Base-by-base conservation (phyloP, 345 rosid genomes). In the Pelargonium nanum region DNA sequence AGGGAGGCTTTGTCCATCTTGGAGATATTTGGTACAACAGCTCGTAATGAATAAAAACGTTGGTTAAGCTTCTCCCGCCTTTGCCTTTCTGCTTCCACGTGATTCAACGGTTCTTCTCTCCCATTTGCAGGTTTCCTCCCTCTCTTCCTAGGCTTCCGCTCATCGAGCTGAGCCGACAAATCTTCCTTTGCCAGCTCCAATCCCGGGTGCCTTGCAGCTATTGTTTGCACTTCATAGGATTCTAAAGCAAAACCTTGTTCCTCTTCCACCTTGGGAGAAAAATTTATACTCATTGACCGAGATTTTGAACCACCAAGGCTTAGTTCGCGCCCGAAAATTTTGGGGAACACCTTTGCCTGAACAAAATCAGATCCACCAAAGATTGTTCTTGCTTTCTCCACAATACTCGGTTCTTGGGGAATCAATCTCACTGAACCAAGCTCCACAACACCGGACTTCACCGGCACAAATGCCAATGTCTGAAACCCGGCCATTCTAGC, bases 121-220 rank as follows among this genome's bases (percentile, higher is more conserved):
- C 99, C 99, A 59, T 89, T 93, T 10, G 96, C 99, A 1, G 99
- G 99, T 65, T 92, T 92, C 67, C 99, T 83, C 4, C 94, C 99
- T 70, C 99, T 81, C 74, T 93, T 89, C 80, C 96, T 85, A 1
- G 99, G 99, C 66, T 87, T 93, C 26, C 81, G 80, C 63, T 93
- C 97, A 44, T 89, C 96, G 2, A 68, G 76, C 24, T 70, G 75
- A 61, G 80, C 71, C 13, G 80, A 65, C 1, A 75, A 65, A 69
- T 93, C 94, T 24, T 92, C 91, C 76, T 78, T 86, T 19, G 77
- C 70, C 66, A 75, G 87, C 59, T 81, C 88, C 63, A 63, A 61
- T 61, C 81, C 78, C 55, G 83, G 50, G 61, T 66, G 68, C 63
- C 73, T 60, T 2, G 78, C 83, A 0, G n/a, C n/a, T n/a, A 75